These are phyloP conservation scores for Clitocybe nebularis DNA, from an alignment of 1,284 basidiomycete species.

Conservation along the genomic window DNA sequence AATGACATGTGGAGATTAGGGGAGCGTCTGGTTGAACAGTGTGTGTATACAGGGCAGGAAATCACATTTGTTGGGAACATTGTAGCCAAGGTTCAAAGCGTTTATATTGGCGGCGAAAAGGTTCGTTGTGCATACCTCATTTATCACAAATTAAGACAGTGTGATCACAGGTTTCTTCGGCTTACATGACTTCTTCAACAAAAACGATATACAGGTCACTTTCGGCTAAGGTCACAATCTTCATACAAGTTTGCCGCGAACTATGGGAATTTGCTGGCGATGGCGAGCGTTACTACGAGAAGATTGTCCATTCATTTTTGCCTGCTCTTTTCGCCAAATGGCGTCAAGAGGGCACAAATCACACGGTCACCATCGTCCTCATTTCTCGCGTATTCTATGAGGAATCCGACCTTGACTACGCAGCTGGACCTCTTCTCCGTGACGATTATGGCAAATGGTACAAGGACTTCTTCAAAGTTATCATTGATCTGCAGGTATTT, in stretches of 20 bases:
- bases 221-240: constrained; percentile 89
- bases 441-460: constrained; percentile 79
- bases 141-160: not conserved
- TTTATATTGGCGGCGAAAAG: constrained; percentile 66
- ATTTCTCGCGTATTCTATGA: constrained; percentile 95
- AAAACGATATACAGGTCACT: constrained; percentile 89
- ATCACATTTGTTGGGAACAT: constrained; percentile 76
- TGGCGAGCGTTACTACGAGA: constrained; percentile 94
- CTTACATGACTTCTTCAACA: constrained; percentile 78
- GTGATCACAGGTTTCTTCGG: constrained; percentile 64
- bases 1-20: constrained; percentile 92
- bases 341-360: constrained; percentile 83
- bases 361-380: constrained; percentile 91
- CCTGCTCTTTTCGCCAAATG: constrained; percentile 82
- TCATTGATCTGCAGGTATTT: constrained; percentile 88
- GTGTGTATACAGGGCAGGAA: constrained; percentile 67
- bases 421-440: constrained; percentile 67
- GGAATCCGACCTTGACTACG: constrained; percentile 73
- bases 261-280: constrained; percentile 98
- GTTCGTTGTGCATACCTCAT: constrained; percentile 31
- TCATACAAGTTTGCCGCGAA: constrained; percentile 94
- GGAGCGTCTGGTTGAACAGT: constrained; percentile 75
- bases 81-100: constrained; percentile 73
- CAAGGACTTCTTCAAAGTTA: constrained; percentile 95
- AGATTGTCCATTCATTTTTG: constrained; percentile 91